Percentiles rank a stretch among this genome's conserved stretches.
Evolutionary conservation across 2,329 filamentous ascomycete genomes (phyloP).

Genomic region (Hirsutella thompsonii): DNA sequence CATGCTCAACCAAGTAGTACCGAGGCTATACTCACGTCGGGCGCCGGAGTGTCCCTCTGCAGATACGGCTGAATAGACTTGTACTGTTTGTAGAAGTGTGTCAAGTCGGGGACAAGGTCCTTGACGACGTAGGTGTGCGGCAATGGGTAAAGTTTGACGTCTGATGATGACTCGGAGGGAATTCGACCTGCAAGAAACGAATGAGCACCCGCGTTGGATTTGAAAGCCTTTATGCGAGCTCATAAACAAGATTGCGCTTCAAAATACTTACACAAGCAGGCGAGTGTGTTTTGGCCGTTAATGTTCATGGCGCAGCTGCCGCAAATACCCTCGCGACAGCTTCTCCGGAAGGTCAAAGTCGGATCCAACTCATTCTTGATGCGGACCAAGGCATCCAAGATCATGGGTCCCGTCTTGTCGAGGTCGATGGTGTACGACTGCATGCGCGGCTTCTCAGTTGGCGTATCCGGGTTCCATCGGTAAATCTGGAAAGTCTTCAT

Average conservation of each 20-base stretch:
- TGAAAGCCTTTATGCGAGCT: too few relatives aligned
- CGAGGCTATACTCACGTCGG: conserved; percentile 51
- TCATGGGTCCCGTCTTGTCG: conserved; percentile 99
- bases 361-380: conserved; percentile 99
- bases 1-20: not conserved
- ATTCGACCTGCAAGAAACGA: conserved; percentile 98
- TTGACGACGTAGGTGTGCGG: conserved; percentile 99
- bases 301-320: conserved; percentile 99
- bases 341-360: conserved; percentile 88
- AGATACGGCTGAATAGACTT: conserved; percentile 99
- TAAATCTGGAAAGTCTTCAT: conserved; percentile 98
- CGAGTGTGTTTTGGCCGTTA: conserved; percentile 94
- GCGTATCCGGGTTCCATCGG: conserved; percentile 93
- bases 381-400: conserved; percentile 88
- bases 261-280: conserved; percentile 74
- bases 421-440: conserved; percentile 90
- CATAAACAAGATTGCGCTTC: too few relatives aligned
- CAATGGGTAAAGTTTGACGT: conserved; percentile 92
- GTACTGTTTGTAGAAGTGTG: conserved; percentile 99
- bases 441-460: conserved; percentile 87
- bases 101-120: conserved; percentile 95
- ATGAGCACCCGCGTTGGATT: too few relatives aligned
- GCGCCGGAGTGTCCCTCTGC: conserved; percentile 72
- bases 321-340: conserved; percentile 96
- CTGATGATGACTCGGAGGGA: conserved; percentile 64